Conservation (phyloP, 345 rosid species). For the Litchi chinensis region DNA sequence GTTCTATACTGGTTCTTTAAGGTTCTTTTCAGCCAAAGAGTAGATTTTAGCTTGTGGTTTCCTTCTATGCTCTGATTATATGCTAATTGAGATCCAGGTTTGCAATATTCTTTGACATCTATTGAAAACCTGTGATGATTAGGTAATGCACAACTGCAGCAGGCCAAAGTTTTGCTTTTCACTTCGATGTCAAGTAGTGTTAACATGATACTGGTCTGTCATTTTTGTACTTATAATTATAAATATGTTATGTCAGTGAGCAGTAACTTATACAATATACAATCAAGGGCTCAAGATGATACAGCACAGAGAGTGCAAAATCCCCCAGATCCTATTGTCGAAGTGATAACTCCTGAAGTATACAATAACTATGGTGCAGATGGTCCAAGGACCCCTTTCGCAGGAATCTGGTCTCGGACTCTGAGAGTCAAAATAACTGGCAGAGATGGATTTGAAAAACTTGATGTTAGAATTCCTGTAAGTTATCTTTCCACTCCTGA, state of each 20-base stretch:
- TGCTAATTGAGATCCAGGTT: background rate
- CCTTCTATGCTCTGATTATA: background rate
- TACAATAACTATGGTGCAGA: conserved; percentile 57
- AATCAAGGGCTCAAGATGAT: conserved; percentile 54
- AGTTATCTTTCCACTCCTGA: conserved; percentile 32
- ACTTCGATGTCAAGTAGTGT: background rate
- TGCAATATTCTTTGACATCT: background rate
- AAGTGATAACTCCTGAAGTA: conserved; percentile 83
- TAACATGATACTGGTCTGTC: background rate
- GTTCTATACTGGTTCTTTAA: background rate
- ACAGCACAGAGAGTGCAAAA: conserved; percentile 47
- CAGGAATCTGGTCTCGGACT: conserved; percentile 80
- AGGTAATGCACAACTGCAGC: background rate
- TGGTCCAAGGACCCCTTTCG: conserved; percentile 64
- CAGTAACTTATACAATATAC: conserved; percentile 49
- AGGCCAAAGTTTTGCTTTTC: conserved; percentile 11
- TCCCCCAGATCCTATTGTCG: conserved; percentile 63
- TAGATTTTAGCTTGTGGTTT: background rate
- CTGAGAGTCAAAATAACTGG: conserved; percentile 84
- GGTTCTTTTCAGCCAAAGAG: background rate
- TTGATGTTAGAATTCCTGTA: conserved; percentile 87
- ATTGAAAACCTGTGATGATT: background rate
- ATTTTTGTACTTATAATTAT: conserved; percentile 4
- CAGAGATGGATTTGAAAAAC: conserved; percentile 81
- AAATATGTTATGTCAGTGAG: conserved; percentile 38